Conservation (phyloP, 345 rosid genomes). For the Syzygium aqueum region DNA sequence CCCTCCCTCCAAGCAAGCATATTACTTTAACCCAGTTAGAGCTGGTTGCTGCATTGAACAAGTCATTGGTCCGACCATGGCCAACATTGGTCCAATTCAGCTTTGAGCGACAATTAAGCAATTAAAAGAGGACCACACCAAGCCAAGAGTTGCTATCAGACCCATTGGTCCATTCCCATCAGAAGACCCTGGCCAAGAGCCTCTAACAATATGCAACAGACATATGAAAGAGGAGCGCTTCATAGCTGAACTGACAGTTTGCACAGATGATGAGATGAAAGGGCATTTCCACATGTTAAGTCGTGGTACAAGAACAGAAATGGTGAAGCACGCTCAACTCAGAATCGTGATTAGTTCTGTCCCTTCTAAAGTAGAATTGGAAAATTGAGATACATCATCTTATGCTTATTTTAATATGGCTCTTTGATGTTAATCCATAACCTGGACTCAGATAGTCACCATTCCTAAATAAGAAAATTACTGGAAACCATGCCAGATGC, state of each 20-base stretch:
- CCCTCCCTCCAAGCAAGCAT: background rate
- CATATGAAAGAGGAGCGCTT: background rate
- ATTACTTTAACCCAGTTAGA: background rate
- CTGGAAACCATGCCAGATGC: background rate
- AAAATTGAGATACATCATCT: background rate
- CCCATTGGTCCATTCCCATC: background rate
- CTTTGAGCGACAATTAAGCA: background rate
- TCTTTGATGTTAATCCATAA: background rate
- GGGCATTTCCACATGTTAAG: background rate
- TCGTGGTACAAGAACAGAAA: background rate
- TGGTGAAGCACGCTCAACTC: background rate
- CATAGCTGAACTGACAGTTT: background rate
- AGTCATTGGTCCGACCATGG: background rate
- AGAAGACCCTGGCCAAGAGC: background rate
- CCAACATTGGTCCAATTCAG: background rate
- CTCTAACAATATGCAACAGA: background rate
- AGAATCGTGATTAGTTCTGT: background rate
- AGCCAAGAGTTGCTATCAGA: background rate
- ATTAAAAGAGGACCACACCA: background rate
- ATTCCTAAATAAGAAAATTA: background rate
- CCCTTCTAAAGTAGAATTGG: background rate
- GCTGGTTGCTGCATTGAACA: background rate
- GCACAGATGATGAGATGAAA: background rate
- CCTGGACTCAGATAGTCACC: background rate
- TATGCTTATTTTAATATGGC: background rate